phyloP scores from a whole-genome alignment of 2,329 filamentous ascomycete genomes.

The Diaporthe helianthi region DNA sequence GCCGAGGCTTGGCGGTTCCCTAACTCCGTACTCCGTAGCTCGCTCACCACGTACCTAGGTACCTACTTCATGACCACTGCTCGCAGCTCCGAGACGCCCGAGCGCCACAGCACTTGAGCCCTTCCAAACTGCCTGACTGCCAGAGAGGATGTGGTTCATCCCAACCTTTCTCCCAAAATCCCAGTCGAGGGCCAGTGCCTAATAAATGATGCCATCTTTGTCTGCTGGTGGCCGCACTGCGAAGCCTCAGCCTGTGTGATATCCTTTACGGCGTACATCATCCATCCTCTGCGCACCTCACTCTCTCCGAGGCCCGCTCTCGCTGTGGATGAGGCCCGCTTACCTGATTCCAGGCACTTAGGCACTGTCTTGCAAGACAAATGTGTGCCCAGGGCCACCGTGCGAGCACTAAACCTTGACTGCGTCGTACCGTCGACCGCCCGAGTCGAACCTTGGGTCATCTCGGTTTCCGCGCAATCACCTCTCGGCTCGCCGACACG shows the following conservation, averaged over 20 bases:
- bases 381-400: slow-evolving; percentile 25
- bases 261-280: slow-evolving; percentile 29
- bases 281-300: not conserved
- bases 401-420: slow-evolving; percentile 15
- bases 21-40: not conserved
- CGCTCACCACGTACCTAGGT: not conserved
- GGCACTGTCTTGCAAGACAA: slow-evolving; percentile 12
- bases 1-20: slow-evolving; percentile 16
- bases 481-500: slow-evolving; percentile 30
- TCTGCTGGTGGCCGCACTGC: not conserved
- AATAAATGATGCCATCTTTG: slow-evolving; percentile 3
- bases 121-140: no score
- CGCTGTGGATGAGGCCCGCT: slow-evolving; percentile 5
- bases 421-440: slow-evolving; percentile 26
- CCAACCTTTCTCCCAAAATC: slow-evolving; percentile 15
- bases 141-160: slow-evolving; percentile 13
- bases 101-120: no score
- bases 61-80: not conserved
- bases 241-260: not conserved
- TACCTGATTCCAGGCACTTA: slow-evolving; percentile 3
- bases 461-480: slow-evolving; percentile 33
- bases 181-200: slow-evolving; percentile 13
- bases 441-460: slow-evolving; percentile 25
- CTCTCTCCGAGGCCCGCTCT: slow-evolving; percentile 14
- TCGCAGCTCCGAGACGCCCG: slow-evolving; percentile 10